Base-by-base conservation (phyloP, 2,329 filamentous ascomycete genomes). In the Cryphonectria nitschkei region DNA sequence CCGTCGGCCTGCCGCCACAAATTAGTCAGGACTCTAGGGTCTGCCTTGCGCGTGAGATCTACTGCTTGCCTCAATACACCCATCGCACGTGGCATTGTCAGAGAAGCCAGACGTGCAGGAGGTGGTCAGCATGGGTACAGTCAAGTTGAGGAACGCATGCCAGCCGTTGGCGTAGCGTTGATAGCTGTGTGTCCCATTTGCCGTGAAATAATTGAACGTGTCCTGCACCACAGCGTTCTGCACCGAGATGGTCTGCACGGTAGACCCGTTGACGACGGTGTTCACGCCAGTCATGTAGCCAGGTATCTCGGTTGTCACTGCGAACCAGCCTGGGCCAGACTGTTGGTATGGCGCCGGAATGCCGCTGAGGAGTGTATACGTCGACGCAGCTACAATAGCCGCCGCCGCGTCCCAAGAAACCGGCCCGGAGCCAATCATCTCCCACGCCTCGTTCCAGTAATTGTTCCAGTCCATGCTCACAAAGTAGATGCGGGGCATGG, bases 351-450 rank as follows among this genome's bases (percentile, higher is more conserved):
- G 54, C 5, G 26, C 54, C 14, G 54, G 26, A 19, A 56, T 32
- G 26, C 54, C 54, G 54, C 54, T 56, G 54, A 56, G 54, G 13
- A 56, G 54, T 29, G 54, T 56, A 56, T 56, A 56, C 26, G 54
- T 56, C 26, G 54, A 32, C 54, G 54, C 54, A 5, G 54, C 54
- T 13, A 56, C 54, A 26, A 56, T 29, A 2, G 54, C 54, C 13
- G 54, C 54, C 29, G 29, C 54, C 13, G 54, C 54, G 29, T 56
- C 54, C 54, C 54, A 56, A 19, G 54, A 56, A 19, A 14, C 29
- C 26, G 54, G 26, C 54, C 26, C 54, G 26, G 54, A 32, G 13
- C 54, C 54, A n/a, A 56, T 32, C 54, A 56, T 56, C 14, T 32
- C 29, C 26, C 13, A 29, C 26, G 54, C 54, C 26, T 29, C 54